phyloP scores from a whole-genome alignment of 345 rosid genomes.

The Brassica carinata region DNA sequence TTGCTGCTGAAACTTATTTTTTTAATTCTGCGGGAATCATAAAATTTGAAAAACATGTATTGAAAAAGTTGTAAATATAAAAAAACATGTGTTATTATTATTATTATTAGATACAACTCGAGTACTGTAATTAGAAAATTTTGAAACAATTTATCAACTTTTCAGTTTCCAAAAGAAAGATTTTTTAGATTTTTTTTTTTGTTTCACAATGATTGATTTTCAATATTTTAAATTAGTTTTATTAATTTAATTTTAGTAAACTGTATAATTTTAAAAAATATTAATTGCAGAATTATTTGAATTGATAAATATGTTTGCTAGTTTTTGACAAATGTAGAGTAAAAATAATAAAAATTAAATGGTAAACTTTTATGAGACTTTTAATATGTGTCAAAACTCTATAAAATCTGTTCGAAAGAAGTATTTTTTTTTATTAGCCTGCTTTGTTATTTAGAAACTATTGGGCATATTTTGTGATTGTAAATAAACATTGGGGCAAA shows the following conservation, averaged over 20 bases:
- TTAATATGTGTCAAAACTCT: not conserved
- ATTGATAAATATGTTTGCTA: too few relatives aligned
- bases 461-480: not conserved
- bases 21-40: conserved; percentile 22
- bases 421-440: not conserved
- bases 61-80: conserved; percentile 36
- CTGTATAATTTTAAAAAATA: too few relatives aligned
- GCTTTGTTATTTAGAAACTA: not conserved
- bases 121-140: not conserved
- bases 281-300: too few relatives aligned
- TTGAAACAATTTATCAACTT: too few relatives aligned
- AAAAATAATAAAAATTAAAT: too few relatives aligned
- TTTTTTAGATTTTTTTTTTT: too few relatives aligned
- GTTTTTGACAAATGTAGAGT: not conserved
- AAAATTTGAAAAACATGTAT: conserved; percentile 20
- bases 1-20: conserved; percentile 36
- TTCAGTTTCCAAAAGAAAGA: too few relatives aligned
- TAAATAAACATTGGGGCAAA: too few relatives aligned
- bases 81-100: not conserved
- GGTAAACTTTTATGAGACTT: not conserved
- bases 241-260: too few relatives aligned
- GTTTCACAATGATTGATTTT: too few relatives aligned
- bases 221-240: too few relatives aligned
- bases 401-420: not conserved
- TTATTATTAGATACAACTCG: not conserved